Percentiles rank a stretch among this genome's conserved stretches.
These are phyloP conservation scores for Elaeis guineensis DNA, from an alignment of 176 grass and related monocot genomes.

Conservation along the genomic window DNA sequence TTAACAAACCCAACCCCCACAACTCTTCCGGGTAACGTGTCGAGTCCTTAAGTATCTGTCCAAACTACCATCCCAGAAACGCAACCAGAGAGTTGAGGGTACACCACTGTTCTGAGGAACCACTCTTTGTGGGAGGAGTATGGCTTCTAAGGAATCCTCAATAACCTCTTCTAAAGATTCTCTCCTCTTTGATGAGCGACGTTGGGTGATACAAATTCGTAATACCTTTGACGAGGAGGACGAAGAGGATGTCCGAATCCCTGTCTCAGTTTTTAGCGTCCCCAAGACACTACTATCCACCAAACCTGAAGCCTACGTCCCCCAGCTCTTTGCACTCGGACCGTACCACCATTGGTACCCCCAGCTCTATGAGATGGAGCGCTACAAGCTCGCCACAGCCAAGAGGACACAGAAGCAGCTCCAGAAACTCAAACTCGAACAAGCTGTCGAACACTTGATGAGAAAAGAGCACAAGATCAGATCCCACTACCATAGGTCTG, in stretches of 20 bases:
- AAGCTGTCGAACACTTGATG: background rate
- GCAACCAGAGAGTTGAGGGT: too few relatives aligned
- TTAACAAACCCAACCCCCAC: too few relatives aligned
- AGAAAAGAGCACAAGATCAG: conserved; percentile 3
- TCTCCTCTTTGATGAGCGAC: too few relatives aligned
- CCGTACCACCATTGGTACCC: conserved; percentile 10
- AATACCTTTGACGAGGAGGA: background rate
- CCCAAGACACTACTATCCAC: background rate
- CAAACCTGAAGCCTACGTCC: conserved; percentile 12
- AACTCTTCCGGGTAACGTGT: too few relatives aligned
- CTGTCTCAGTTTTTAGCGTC: conserved; percentile 5
- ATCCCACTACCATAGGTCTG: conserved; percentile 10
- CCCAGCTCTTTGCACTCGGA: conserved; percentile 13
- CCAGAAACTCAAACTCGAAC: background rate
- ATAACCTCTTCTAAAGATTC: too few relatives aligned
- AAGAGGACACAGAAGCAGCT: conserved; percentile 7
- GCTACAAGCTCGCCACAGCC: conserved; percentile 17
- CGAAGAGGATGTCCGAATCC: background rate
- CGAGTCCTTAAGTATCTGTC: too few relatives aligned
- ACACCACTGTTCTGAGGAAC: too few relatives aligned
- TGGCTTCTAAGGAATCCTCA: too few relatives aligned
- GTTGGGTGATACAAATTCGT: too few relatives aligned
- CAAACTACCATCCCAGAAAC: too few relatives aligned
- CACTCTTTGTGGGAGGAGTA: too few relatives aligned
- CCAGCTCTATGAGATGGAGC: conserved; percentile 20